Evolutionary conservation across 2,329 filamentous ascomycete genomes (phyloP).

Genomic region (Alternaria angustiovoidea): DNA sequence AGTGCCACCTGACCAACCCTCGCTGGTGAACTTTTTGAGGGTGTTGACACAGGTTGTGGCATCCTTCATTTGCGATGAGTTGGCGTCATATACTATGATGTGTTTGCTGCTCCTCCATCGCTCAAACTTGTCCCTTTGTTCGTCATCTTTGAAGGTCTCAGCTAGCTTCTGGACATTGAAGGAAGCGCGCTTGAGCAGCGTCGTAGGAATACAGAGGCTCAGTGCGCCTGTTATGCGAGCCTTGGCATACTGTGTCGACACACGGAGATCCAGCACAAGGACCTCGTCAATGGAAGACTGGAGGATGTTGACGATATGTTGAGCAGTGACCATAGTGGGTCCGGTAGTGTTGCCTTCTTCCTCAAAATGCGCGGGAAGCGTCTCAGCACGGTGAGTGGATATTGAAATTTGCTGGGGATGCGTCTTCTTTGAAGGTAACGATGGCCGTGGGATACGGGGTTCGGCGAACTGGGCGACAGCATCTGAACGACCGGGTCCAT

Average conservation of each 20-base stretch:
- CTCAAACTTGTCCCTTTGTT: conserved; percentile 75
- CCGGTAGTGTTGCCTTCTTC: conserved; percentile 38
- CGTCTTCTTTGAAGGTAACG: conserved; percentile 38
- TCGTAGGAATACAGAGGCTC: conserved; percentile 95
- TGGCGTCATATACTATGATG: conserved; percentile 87
- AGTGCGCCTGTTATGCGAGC: conserved; percentile 81
- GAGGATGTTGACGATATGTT: conserved; percentile 59
- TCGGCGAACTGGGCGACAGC: conserved; percentile 47
- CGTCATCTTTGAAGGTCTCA: conserved; percentile 80
- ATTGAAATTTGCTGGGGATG: conserved; percentile 26
- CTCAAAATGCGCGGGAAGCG: conserved; percentile 50
- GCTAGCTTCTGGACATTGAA: conserved; percentile 89
- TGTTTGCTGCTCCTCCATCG: conserved; percentile 76
- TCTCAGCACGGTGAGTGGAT: conserved; percentile 54
- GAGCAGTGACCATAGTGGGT: conserved; percentile 56
- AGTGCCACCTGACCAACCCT: conserved; percentile 78
- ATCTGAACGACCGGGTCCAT: conserved; percentile 46
- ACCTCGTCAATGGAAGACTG: conserved; percentile 60
- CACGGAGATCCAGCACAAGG: conserved; percentile 84
- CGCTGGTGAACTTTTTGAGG: conserved; percentile 88
- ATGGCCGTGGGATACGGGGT: conserved; percentile 41
- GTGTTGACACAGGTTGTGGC: conserved; percentile 83
- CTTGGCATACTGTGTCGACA: conserved; percentile 80
- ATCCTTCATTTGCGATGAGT: conserved; percentile 80
- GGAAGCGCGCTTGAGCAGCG: conserved; percentile 85